Base-by-base conservation (phyloP, 768 basidiomycete genomes). In the Hirschioporus abietinus region DNA sequence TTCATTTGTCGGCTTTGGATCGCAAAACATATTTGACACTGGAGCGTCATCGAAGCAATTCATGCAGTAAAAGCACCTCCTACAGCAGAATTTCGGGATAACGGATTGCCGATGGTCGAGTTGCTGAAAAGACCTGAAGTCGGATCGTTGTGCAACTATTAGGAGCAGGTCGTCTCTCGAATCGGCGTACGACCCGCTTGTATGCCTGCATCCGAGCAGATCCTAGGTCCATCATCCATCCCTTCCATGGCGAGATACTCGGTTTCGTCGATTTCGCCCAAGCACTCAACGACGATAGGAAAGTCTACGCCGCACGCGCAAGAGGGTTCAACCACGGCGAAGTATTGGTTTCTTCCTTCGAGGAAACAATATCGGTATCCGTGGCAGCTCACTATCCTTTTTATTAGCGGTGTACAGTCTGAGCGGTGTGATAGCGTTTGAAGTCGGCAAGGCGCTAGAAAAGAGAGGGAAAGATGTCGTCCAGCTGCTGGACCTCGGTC, bases 211-310 rank as follows among this genome's bases (percentile, higher is more conserved):
- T 34, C 68, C 77, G 9, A 70, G 74, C 0, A 80, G 81, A 0
- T 69, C 72, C 63, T 80, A 79, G 71, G 36, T 82, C 80, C 70
- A 76, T 82, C 69, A 74, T 82, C 23, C 81, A 82, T 69, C 79
- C 81, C 0, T 81, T 81, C 69, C 78, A 80, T 3, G 81, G 80
- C 17, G 81, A 79, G 58, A 72, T 79, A 7, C 70, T 79, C 6
- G 75, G 79, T 60, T 82, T 82, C 71, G 74, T 82, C 63, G 80
- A 79, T 67, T 72, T 82, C 8, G 80, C 80, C 1, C 78, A 78
- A 20, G 75, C 74, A 36, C 75, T 82, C 64, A 74, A 74, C 18
- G 35, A 36, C 35, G 35, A 36, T 15, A 7, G 35, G 35, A 36
- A 36, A 15, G 35, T 36, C 35, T 36, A 36, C 35, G n/a, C n/a